These are phyloP conservation scores for Pestalotiopsis sp. DNA, from an alignment of 2,329 filamentous ascomycete species.

Conservation along the genomic window DNA sequence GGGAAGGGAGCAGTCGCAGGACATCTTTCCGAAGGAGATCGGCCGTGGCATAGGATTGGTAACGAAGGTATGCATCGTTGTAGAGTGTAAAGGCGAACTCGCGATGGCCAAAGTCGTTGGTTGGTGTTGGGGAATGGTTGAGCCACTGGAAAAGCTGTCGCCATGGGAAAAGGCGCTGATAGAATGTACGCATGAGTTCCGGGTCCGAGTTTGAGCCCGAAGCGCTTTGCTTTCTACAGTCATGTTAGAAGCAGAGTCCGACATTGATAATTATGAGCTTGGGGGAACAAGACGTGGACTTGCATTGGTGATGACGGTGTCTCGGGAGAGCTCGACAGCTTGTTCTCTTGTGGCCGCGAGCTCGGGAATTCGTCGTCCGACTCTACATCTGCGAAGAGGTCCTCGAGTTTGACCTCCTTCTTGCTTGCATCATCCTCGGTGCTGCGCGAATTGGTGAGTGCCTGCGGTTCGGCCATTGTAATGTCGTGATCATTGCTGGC, in stretches of 20 bases:
- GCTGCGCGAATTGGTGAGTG: conserved; percentile 12
- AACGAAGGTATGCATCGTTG: conserved; percentile 90
- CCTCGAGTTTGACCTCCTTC: conserved; percentile 57
- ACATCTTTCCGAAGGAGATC: conserved; percentile 86
- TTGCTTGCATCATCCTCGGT: conserved; percentile 29
- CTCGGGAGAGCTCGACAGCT: conserved; percentile 45
- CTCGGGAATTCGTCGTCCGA: conserved; percentile 66
- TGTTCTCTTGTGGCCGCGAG: conserved; percentile 41
- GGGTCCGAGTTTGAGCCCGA: conserved; percentile 66
- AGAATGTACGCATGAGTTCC: conserved; percentile 90
- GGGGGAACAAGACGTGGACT: conserved; percentile 21
- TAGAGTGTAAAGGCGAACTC: conserved; percentile 97
- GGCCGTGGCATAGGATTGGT: conserved; percentile 68
- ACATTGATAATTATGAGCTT: no score
- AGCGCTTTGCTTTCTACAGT: conserved; percentile 34
- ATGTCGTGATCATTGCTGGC: conserved; percentile 38
- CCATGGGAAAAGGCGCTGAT: conserved; percentile 94
- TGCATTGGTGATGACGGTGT: conserved; percentile 48
- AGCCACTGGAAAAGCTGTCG: conserved; percentile 96
- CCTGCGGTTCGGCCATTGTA: conserved; percentile 42
- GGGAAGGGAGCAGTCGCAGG: conserved; percentile 81
- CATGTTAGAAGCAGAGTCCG: conserved; percentile 20
- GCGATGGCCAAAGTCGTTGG: conserved; percentile 86
- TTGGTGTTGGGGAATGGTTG: conserved; percentile 86
- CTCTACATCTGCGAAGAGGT: conserved; percentile 61